Conservation (phyloP, 768 basidiomycete genomes). For the Saitozyma podzolica region DNA sequence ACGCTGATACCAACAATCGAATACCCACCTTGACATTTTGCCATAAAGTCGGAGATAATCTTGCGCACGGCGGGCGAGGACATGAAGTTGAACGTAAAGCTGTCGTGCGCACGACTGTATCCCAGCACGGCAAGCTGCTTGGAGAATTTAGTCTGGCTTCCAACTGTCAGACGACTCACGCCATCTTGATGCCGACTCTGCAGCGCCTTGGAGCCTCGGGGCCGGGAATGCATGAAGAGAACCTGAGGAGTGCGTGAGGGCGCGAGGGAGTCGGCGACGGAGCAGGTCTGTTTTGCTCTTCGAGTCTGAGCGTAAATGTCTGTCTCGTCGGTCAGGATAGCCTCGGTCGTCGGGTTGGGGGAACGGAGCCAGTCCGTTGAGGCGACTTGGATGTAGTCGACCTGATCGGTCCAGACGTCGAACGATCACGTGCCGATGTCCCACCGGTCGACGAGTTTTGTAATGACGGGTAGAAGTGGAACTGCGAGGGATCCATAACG, state of each 20-base stretch:
- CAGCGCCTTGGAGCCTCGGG: background rate
- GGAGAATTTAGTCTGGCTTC: conserved; percentile 7
- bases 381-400: background rate
- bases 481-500: conserved; percentile 45
- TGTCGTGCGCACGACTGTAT: conserved; percentile 31
- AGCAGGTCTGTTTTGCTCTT: conserved; percentile 27
- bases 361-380: too few species aligned
- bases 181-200: background rate
- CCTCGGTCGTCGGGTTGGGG: too few species aligned
- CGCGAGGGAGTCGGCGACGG: conserved; percentile 28
- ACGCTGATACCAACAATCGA: too few species aligned
- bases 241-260: conserved; percentile 40
- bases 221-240: conserved; percentile 27
- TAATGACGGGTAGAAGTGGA: conserved; percentile 49
- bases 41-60: conserved; percentile 48
- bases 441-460: conserved; percentile 32
- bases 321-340: too few species aligned
- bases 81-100: conserved; percentile 45
- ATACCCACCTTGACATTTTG: conserved; percentile 44
- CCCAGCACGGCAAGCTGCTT: conserved; percentile 43
- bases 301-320: conserved; percentile 28
- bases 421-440: conserved; percentile 11
- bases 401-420: background rate
- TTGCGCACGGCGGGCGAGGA: conserved; percentile 32
- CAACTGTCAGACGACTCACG: conserved; percentile 10